Percentiles rank a stretch among this genome's conserved stretches.
These are phyloP conservation scores for Pseudocercospora crystallina DNA, from an alignment of 2,329 filamentous ascomycete species.

Conservation along the genomic window DNA sequence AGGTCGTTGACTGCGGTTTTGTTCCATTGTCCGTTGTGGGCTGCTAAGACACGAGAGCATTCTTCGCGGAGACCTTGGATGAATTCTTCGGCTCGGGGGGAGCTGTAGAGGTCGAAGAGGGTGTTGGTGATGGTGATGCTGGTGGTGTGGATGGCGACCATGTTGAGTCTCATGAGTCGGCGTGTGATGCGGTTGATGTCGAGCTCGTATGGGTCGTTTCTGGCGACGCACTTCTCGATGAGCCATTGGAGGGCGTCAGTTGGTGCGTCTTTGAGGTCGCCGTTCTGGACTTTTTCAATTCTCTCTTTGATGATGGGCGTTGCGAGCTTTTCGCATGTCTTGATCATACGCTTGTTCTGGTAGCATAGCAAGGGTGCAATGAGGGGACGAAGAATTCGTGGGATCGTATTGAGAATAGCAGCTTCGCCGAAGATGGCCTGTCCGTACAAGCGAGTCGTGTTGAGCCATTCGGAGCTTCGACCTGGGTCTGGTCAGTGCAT, in stretches of 20 bases:
- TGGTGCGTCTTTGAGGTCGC: neutral
- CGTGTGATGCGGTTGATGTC: conserved; percentile 16
- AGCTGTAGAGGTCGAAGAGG: conserved; percentile 25
- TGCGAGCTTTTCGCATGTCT: neutral
- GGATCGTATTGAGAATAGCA: conserved; percentile 17
- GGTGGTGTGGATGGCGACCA: conserved; percentile 30
- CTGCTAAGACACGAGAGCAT: conserved; percentile 15
- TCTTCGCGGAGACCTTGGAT: conserved; percentile 26
- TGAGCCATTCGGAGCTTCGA: conserved; percentile 18
- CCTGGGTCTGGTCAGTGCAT: neutral
- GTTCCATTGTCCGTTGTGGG: conserved; percentile 20
- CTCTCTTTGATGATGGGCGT: conserved; percentile 4
- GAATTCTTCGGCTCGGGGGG: conserved; percentile 16
- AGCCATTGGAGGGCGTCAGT: conserved; percentile 20
- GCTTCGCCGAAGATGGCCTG: conserved; percentile 14
- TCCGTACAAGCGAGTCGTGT: conserved; percentile 14
- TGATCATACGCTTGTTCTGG: neutral
- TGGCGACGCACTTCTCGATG: conserved; percentile 10
- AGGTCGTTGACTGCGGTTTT: conserved; percentile 25
- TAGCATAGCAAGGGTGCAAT: conserved; percentile 1
- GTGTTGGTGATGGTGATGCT: conserved; percentile 24
- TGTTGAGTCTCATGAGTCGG: conserved; percentile 22
- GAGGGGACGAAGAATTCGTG: neutral
- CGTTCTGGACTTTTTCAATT: neutral
- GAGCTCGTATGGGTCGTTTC: conserved; percentile 6